Conservation (phyloP, 2,329 filamentous ascomycete species). For the Nannizziopsis barbatae region DNA sequence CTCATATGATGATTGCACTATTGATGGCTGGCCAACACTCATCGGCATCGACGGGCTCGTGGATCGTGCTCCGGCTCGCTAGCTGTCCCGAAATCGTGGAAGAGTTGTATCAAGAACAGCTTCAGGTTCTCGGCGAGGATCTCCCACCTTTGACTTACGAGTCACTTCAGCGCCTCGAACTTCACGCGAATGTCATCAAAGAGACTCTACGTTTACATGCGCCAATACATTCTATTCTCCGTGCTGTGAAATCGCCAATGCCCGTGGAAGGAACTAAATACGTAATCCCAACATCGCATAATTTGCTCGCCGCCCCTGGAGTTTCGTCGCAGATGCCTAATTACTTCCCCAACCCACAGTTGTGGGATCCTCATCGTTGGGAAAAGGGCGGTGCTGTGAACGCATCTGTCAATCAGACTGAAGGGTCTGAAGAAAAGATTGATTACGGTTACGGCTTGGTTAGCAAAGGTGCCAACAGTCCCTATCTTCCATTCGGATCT, state of each 20-base stretch:
- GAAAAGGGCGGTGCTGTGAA: conserved; percentile 47
- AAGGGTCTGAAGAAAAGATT: conserved; percentile 59
- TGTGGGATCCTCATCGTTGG: conserved; percentile 91
- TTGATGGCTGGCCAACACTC: conserved; percentile 90
- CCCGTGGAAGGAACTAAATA: conserved; percentile 70
- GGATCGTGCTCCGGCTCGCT: conserved; percentile 74
- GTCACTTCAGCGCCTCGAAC: conserved; percentile 62
- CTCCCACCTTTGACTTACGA: conserved; percentile 68
- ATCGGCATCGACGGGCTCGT: conserved; percentile 70
- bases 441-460: conserved; percentile 92
- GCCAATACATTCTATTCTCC: conserved; percentile 90
- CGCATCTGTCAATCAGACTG: conserved; percentile 32
- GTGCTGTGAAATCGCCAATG: conserved; percentile 82
- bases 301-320: conserved; percentile 73
- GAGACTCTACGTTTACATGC: conserved; percentile 85
- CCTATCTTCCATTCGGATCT: conserved; percentile 88
- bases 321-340: conserved; percentile 60
- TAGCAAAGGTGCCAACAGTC: conserved; percentile 77
- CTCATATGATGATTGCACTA: conserved; percentile 88
- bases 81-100: conserved; percentile 68
- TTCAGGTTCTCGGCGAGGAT: conserved; percentile 58
- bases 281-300: conserved; percentile 68
- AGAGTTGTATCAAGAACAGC: conserved; percentile 74
- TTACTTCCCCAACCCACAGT: conserved; percentile 70
- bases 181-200: conserved; percentile 77